Percentiles rank a stretch among this genome's conserved stretches.
Evolutionary conservation across 2,329 filamentous ascomycete species (phyloP).

Genomic region (Colletotrichum horii): DNA sequence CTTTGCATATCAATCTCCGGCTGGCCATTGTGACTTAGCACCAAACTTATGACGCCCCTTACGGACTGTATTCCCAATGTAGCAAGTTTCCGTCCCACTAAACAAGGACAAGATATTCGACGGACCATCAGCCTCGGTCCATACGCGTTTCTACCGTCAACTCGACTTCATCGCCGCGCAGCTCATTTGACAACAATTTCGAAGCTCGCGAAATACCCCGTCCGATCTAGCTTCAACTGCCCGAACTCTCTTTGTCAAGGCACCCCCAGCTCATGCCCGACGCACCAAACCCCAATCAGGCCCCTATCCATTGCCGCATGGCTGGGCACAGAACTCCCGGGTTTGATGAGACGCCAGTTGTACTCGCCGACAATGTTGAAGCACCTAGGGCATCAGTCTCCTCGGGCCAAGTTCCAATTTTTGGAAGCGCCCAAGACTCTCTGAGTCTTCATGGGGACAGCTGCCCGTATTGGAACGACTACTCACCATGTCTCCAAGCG

Average conservation of each 20-base stretch:
- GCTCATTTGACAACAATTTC: background rate
- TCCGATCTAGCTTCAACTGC: background rate
- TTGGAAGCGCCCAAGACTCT: background rate
- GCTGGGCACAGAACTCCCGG: background rate
- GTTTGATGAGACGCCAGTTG: background rate
- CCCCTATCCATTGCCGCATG: background rate
- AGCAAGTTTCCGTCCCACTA: background rate
- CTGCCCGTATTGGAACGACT: background rate
- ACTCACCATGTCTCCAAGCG: background rate
- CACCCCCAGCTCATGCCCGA: background rate
- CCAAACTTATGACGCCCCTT: background rate
- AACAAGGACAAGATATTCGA: background rate
- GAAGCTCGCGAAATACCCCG: background rate
- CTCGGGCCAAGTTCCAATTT: background rate
- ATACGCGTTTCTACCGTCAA: background rate
- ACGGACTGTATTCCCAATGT: background rate
- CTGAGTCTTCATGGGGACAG: background rate
- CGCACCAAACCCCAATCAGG: background rate
- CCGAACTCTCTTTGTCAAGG: background rate
- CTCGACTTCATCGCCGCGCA: background rate
- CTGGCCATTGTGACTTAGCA: background rate
- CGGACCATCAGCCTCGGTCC: background rate
- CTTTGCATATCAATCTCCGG: constrained; percentile 8
- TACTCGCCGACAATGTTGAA: background rate
- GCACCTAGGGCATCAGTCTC: background rate